Conservation (phyloP, 306 rosid species). For the Malus fusca region DNA sequence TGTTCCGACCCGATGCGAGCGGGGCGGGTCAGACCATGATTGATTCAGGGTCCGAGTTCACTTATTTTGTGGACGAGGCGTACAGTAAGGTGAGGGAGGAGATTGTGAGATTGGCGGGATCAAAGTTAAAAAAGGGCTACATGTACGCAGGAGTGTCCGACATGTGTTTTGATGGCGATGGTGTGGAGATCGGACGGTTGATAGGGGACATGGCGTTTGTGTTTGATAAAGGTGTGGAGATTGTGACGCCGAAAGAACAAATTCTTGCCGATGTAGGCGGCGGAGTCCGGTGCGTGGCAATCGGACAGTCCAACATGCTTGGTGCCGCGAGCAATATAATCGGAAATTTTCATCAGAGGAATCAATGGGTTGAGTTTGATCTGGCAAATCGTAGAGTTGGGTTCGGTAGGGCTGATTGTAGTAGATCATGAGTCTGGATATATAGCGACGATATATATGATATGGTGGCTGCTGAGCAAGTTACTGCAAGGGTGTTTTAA, state of each 20-base stretch:
- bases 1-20: conserved; percentile 48
- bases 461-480: not conserved
- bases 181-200: conserved; percentile 42
- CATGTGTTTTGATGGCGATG: conserved; percentile 55
- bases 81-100: conserved; percentile 51
- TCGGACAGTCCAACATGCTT: conserved; percentile 66
- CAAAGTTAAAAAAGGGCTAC: conserved; percentile 52
- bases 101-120: conserved; percentile 45
- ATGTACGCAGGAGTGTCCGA: conserved; percentile 52
- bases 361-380: conserved; percentile 86
- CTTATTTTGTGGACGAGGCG: conserved; percentile 64
- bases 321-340: conserved; percentile 74
- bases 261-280: conserved; percentile 59
- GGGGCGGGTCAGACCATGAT: conserved; percentile 92
- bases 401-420: conserved; percentile 69
- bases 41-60: conserved; percentile 80
- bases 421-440: conserved; percentile 27
- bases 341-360: conserved; percentile 76
- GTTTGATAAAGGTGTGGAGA: conserved; percentile 71
- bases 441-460: not conserved
- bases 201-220: conserved; percentile 60
- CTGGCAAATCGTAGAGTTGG: conserved; percentile 51
- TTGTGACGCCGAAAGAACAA: conserved; percentile 38
- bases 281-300: conserved; percentile 65
- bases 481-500: not conserved